Conservation (phyloP, 345 rosid genomes). For the Syzygium jambos region DNA sequence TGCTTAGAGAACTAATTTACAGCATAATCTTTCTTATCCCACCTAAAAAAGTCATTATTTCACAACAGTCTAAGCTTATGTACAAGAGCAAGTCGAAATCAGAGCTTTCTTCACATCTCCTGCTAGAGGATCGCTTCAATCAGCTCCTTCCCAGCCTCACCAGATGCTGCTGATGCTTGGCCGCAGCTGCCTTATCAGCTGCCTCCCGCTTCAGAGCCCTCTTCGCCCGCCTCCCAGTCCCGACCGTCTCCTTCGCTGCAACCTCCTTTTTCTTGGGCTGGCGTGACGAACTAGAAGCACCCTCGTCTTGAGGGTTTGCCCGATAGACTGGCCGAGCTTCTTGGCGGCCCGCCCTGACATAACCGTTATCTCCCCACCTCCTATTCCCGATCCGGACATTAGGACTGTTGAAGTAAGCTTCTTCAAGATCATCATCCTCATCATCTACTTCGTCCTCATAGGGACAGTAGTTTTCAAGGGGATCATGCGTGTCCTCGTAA, state of each 20-base stretch:
- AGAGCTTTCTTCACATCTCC: neutral
- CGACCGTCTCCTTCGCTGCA: constrained; percentile 27
- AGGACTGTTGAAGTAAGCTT: constrained; percentile 40
- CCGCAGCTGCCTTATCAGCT: constrained; percentile 77
- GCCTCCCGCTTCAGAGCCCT: constrained; percentile 92
- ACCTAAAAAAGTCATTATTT: neutral
- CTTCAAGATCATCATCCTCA: constrained; percentile 46
- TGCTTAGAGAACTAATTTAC: neutral
- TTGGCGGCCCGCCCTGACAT: constrained; percentile 73
- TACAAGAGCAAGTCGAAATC: constrained; percentile 4
- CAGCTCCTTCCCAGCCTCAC: constrained; percentile 13
- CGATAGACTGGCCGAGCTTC: constrained; percentile 67
- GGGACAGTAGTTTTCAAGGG: constrained; percentile 35
- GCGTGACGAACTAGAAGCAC: constrained; percentile 41
- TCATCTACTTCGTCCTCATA: constrained; percentile 38
- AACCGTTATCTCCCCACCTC: constrained; percentile 95
- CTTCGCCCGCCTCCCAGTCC: constrained; percentile 86
- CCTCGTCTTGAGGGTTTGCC: constrained; percentile 26
- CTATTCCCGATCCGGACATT: constrained; percentile 69
- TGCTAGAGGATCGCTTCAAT: neutral
- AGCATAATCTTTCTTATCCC: neutral
- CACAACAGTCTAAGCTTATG: neutral
- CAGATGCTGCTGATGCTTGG: constrained; percentile 24
- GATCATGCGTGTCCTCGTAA: constrained; percentile 26
- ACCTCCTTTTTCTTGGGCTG: constrained; percentile 52